Percentiles rank a stretch among this genome's conserved stretches.
Conservation (phyloP, 169 alveolate species). For the Cryptosporidium sp. region DNA sequence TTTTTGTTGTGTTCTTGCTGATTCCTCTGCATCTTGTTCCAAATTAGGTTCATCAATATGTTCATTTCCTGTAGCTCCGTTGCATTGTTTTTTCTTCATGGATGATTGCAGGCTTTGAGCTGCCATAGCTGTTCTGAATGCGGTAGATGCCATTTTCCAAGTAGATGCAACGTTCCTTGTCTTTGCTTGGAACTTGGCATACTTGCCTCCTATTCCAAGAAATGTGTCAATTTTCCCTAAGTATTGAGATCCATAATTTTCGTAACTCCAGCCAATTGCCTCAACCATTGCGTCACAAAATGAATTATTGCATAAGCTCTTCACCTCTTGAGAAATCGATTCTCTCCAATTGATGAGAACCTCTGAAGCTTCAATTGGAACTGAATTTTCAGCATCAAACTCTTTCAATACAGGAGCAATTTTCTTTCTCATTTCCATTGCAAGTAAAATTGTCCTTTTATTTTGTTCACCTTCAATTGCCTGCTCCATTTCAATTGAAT, state of each 20-base stretch:
- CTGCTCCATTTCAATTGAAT: conserved; percentile 23
- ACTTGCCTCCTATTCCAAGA: conserved; percentile 86
- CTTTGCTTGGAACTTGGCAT: conserved; percentile 86
- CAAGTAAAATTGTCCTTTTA: conserved; percentile 87
- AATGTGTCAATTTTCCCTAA: conserved; percentile 87
- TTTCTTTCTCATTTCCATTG: conserved; percentile 82
- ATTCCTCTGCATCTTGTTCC: conserved; percentile 81
- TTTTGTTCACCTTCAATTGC: conserved; percentile 77
- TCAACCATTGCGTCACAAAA: conserved; percentile 88
- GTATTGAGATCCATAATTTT: conserved; percentile 88
- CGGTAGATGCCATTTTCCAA: conserved; percentile 83
- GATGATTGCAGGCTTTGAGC: conserved; percentile 79
- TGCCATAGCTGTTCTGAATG: conserved; percentile 84
- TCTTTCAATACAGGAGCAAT: conserved; percentile 35
- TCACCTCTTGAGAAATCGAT: conserved; percentile 81
- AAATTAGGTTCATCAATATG: conserved; percentile 74
- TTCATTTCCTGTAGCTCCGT: conserved; percentile 75
- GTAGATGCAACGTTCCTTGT: conserved; percentile 84
- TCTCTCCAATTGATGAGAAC: conserved; percentile 78
- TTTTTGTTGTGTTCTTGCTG: conserved; percentile 76
- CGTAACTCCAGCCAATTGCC: conserved; percentile 92
- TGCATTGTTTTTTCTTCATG: conserved; percentile 9
- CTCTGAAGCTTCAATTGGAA: conserved; percentile 75
- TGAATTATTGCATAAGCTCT: conserved; percentile 85
- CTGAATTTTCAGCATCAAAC: conserved; percentile 70